Base-by-base conservation (phyloP, 495 filamentous ascomycete species). In the Penicillium longicatenatum region DNA sequence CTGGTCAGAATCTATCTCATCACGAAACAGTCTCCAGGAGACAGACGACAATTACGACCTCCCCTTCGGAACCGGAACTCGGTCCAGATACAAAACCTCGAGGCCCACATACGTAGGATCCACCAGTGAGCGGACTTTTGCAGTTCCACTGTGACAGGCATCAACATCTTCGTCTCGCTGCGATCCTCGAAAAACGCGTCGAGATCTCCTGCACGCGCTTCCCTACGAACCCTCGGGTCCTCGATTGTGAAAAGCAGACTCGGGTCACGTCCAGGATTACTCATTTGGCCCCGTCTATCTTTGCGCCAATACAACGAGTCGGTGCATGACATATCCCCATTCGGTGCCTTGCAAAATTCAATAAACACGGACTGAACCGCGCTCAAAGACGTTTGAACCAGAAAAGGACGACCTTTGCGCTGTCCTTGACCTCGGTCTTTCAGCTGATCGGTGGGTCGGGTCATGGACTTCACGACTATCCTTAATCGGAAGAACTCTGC, bases 391-490 rank as follows among this genome's bases (percentile, higher is more conserved):
- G 49, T 44, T 19, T 35, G 29, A 29, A 42, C 17, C 41, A 54
- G 47, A 58, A 26, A 42, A 68, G 59, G 61, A 61, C 49, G 48
- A 51, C 61, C 48, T 57, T 58, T 55, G 61, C 55, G 64, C 63
- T 65, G 66, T 74, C 67, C 72, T 72, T 74, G 67, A 64, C 68
- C 55, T 55, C 66, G 69, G 65, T 68, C 63, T 52, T 55, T 69
- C 61, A 62, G 65, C 70, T 62, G 54, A 53, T 62, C 59, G 69
- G 65, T 67, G 74, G 63, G 72, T 71, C 70, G 70, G 74, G 75
- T 75, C 72, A 89, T 89, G 86, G 84, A 89, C 71, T 86, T 89
- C 75, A 85, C 84, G 64, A 85, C 84, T 64, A 86, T 89, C 61
- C 69, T 89, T 59, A 86, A 88, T 63, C 78, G 80, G 57, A 88